phyloP scores from a whole-genome alignment of 129 eudicot genomes.

The Tagetes erecta region DNA sequence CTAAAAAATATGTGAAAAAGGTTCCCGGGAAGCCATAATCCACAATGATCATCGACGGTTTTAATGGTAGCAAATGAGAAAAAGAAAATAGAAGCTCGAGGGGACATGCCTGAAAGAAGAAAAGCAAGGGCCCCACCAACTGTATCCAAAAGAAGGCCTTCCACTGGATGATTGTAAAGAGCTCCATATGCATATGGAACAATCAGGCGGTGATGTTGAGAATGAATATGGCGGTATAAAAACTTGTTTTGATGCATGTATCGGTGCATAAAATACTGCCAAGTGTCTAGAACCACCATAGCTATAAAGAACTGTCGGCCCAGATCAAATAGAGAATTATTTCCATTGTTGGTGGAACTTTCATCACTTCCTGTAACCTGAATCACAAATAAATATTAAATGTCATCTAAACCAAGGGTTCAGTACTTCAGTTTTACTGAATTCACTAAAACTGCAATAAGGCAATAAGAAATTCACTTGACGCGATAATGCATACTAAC shows the following conservation, averaged over 20 bases:
- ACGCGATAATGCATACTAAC: neutral
- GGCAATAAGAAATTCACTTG: neutral
- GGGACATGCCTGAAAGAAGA: slow-evolving; percentile 89
- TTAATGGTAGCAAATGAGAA: slow-evolving; percentile 90
- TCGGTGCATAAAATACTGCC: slow-evolving; percentile 88
- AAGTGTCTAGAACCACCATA: slow-evolving; percentile 79
- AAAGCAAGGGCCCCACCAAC: slow-evolving; percentile 84
- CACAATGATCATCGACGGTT: slow-evolving; percentile 93
- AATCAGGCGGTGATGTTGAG: slow-evolving; percentile 78
- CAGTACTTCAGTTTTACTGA: neutral
- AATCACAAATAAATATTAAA: neutral
- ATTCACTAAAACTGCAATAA: neutral
- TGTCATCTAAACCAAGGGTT: neutral
- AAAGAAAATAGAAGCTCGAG: slow-evolving; percentile 86
- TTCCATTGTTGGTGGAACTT: slow-evolving; percentile 29
- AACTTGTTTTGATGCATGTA: slow-evolving; percentile 94
- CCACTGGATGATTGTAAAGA: slow-evolving; percentile 83
- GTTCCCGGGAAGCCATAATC: slow-evolving; percentile 86
- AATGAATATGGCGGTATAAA: slow-evolving; percentile 69
- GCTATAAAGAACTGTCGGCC: slow-evolving; percentile 59
- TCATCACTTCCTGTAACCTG: slow-evolving; percentile 63
- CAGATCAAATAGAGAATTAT: slow-evolving; percentile 47
- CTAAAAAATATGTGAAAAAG: slow-evolving; percentile 72
- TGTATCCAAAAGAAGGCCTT: slow-evolving; percentile 80
- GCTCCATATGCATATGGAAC: slow-evolving; percentile 95